Evolutionary conservation across 371 early-diverging fungal species (phyloP).

Genomic region (Zopfochytrium polystomum): DNA sequence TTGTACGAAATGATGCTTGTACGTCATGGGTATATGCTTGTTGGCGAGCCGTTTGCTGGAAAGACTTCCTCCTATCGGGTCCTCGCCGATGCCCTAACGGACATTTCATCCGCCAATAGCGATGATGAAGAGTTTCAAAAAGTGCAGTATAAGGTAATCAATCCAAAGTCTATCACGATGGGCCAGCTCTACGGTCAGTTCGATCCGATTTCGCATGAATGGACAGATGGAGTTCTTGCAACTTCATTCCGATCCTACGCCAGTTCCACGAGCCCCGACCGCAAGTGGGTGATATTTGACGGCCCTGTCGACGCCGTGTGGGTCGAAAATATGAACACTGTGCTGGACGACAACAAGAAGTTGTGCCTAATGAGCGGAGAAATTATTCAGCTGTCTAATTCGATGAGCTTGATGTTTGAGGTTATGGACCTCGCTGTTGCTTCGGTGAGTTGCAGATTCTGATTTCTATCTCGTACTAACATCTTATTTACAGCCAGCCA

Average conservation of each 20-base stretch:
- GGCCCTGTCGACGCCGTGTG: slow-evolving; percentile 62
- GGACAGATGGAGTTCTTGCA: slow-evolving; percentile 61
- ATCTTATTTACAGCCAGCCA: slow-evolving; percentile 48
- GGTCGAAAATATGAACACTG: slow-evolving; percentile 67
- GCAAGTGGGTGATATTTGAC: slow-evolving; percentile 64
- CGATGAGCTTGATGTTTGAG: slow-evolving; percentile 61
- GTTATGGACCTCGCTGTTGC: slow-evolving; percentile 57
- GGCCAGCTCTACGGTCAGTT: slow-evolving; percentile 58
- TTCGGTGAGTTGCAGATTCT: slow-evolving; percentile 39
- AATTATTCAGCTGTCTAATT: slow-evolving; percentile 58
- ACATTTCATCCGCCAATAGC: slow-evolving; percentile 31
- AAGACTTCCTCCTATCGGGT: slow-evolving; percentile 54
- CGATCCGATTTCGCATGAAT: slow-evolving; percentile 59
- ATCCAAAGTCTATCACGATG: slow-evolving; percentile 60
- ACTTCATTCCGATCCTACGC: slow-evolving; percentile 49
- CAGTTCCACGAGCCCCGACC: slow-evolving; percentile 45
- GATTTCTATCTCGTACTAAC: neutral
- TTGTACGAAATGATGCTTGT: slow-evolving; percentile 62
- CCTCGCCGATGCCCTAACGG: slow-evolving; percentile 49
- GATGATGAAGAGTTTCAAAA: slow-evolving; percentile 40
- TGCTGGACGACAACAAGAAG: slow-evolving; percentile 61
- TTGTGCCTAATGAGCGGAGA: slow-evolving; percentile 64
- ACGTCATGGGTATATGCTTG: slow-evolving; percentile 60
- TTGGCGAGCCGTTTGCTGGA: slow-evolving; percentile 57
- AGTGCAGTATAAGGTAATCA: slow-evolving; percentile 48